phyloP scores from a whole-genome alignment of 768 basidiomycete species.

The Suillus fuscotomentosus region DNA sequence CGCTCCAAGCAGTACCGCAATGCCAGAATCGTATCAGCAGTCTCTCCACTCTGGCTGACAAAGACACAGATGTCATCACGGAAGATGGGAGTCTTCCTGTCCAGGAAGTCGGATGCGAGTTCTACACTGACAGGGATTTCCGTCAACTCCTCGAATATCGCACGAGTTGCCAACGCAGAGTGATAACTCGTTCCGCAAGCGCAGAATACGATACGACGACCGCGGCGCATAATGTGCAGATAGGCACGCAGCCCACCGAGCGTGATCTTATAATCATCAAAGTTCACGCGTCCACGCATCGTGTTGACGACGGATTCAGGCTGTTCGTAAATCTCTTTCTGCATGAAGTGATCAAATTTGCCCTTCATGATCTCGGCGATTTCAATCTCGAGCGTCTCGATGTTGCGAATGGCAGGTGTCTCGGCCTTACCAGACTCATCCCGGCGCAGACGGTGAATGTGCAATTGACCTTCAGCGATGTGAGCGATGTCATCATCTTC shows the following conservation, averaged over 20 bases:
- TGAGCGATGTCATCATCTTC: conserved; percentile 99
- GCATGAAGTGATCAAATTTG: conserved; percentile 99
- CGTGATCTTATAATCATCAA: conserved; percentile 87
- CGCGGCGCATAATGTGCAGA: conserved; percentile 92
- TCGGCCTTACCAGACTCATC: conserved; percentile 69
- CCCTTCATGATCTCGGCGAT: conserved; percentile 99
- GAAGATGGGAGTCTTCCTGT: conserved; percentile 99
- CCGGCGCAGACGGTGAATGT: conserved; percentile 96
- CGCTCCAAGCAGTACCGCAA: conserved; percentile 96
- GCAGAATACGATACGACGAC: conserved; percentile 91
- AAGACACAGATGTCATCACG: conserved; percentile 97
- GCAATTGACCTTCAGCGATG: conserved; percentile 93
- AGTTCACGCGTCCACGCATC: conserved; percentile 99
- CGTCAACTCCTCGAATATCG: conserved; percentile 98
- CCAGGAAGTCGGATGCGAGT: conserved; percentile 96
- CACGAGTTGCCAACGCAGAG: conserved; percentile 93
- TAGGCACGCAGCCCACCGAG: conserved; percentile 95
- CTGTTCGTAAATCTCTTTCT: conserved; percentile 99
- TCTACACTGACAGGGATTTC: conserved; percentile 98
- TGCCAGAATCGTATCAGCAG: conserved; percentile 96
- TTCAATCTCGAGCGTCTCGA: conserved; percentile 98
- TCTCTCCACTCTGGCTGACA: conserved; percentile 97
- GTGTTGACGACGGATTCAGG: conserved; percentile 99
- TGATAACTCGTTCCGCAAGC: conserved; percentile 99
- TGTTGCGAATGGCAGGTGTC: conserved; percentile 72